Percentiles rank a stretch among this genome's conserved stretches.
Conservation (phyloP, 2,329 filamentous ascomycete genomes). For the Alternaria dauci region DNA sequence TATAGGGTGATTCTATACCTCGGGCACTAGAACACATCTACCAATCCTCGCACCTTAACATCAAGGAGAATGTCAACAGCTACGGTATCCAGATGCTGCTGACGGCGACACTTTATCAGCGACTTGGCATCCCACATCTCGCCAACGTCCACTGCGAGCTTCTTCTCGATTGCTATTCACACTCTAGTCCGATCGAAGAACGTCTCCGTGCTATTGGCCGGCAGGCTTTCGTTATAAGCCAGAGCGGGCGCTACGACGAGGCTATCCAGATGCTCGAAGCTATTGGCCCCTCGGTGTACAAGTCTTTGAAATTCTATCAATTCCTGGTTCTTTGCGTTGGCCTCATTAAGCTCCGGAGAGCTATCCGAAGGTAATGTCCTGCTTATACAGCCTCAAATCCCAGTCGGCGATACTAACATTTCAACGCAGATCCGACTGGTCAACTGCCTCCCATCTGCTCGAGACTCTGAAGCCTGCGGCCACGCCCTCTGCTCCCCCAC, state of each 20-base stretch:
- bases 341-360: conserved; percentile 70
- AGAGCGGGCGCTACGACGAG: conserved; percentile 74
- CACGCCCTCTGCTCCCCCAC: conserved; percentile 49
- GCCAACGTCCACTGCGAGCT: conserved; percentile 72
- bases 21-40: conserved; percentile 78
- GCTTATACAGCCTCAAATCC: conserved; percentile 2
- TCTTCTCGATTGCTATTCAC: conserved; percentile 76
- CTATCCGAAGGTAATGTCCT: conserved; percentile 61
- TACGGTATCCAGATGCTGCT: conserved; percentile 78
- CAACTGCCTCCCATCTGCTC: conserved; percentile 65
- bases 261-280: conserved; percentile 68
- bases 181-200: conserved; percentile 76
- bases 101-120: conserved; percentile 75
- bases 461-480: conserved; percentile 62
- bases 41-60: conserved; percentile 82
- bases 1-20: conserved; percentile 64
- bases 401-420: conserved; percentile 20
- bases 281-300: conserved; percentile 68
- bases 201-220: conserved; percentile 77
- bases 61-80: conserved; percentile 78
- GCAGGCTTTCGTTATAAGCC: conserved; percentile 70
- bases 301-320: conserved; percentile 80
- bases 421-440: conserved; percentile 59
- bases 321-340: conserved; percentile 73
- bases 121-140: conserved; percentile 70